A percentile compares a stretch with the other conserved stretches of the same genome.
phyloP scores from a whole-genome alignment of 768 basidiomycete genomes.

The Udeniomyces megalosporus region DNA sequence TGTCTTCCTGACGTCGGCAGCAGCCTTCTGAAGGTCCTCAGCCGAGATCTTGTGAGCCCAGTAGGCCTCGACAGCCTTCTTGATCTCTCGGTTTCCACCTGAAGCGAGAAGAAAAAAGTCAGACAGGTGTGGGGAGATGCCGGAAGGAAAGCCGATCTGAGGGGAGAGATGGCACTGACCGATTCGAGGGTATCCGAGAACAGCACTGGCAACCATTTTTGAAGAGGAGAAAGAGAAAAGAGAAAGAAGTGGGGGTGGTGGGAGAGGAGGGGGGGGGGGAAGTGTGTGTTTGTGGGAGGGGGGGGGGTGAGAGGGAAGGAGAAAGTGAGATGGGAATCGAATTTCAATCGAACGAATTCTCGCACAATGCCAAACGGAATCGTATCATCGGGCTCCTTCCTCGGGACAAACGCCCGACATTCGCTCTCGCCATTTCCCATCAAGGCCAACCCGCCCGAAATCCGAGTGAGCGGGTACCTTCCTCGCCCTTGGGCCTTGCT shows the following conservation, averaged over 20 bases:
- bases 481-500: too few relatives aligned
- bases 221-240: neutral
- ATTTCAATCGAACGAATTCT: too few relatives aligned
- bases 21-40: conserved; percentile 71
- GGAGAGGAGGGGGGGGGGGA: neutral
- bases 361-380: too few relatives aligned
- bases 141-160: neutral
- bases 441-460: too few relatives aligned
- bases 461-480: too few relatives aligned
- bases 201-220: conserved; percentile 49
- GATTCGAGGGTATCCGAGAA: conserved; percentile 86
- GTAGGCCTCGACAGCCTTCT: conserved; percentile 96
- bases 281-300: neutral
- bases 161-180: conserved; percentile 34
- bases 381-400: too few relatives aligned
- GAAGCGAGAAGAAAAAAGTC: neutral
- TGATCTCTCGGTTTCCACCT: conserved; percentile 88
- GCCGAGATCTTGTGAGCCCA: conserved; percentile 85
- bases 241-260: neutral
- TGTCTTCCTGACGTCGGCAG: conserved; percentile 70
- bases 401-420: too few relatives aligned
- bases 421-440: too few relatives aligned
- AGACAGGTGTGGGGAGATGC: neutral
- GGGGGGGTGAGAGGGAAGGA: neutral
- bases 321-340: too few relatives aligned